Conservation (phyloP, 345 rosid species). For the Euphorbia pulcherrima region DNA sequence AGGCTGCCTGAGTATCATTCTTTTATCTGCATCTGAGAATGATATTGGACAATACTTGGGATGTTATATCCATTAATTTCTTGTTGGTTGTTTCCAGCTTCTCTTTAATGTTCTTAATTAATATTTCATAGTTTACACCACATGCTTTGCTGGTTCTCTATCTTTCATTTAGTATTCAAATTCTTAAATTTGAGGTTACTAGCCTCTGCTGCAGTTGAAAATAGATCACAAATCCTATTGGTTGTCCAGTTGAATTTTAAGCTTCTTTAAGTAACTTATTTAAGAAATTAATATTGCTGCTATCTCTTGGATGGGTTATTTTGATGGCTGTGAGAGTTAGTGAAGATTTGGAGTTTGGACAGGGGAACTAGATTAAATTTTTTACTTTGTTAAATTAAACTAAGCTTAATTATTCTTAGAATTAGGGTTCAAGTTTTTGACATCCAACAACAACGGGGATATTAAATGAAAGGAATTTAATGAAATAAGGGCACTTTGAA, state of each 20-base stretch:
- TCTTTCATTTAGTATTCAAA: background rate
- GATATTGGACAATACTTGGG: background rate
- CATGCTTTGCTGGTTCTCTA: background rate
- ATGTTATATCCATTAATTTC: background rate
- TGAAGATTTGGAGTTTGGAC: background rate
- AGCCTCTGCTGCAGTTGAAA: background rate
- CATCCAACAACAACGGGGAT: no score
- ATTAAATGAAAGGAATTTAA: no score
- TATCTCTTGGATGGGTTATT: background rate
- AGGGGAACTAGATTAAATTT: background rate
- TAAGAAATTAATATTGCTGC: background rate
- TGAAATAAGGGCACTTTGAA: no score
- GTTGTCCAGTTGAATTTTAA: conserved; percentile 8
- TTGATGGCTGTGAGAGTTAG: background rate
- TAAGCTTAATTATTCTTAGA: background rate
- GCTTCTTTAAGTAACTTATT: background rate
- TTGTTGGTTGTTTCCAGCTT: background rate
- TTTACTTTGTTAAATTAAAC: background rate
- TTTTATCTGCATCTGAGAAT: background rate
- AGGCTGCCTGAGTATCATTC: background rate
- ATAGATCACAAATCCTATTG: background rate
- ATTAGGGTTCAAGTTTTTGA: no score
- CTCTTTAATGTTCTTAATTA: background rate
- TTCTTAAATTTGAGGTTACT: background rate
- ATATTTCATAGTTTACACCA: background rate